A percentile compares a stretch with the other conserved stretches of the same genome.
phyloP scores from a whole-genome alignment of 805 yeast genomes.

The Barnettozyma botsteinii region DNA sequence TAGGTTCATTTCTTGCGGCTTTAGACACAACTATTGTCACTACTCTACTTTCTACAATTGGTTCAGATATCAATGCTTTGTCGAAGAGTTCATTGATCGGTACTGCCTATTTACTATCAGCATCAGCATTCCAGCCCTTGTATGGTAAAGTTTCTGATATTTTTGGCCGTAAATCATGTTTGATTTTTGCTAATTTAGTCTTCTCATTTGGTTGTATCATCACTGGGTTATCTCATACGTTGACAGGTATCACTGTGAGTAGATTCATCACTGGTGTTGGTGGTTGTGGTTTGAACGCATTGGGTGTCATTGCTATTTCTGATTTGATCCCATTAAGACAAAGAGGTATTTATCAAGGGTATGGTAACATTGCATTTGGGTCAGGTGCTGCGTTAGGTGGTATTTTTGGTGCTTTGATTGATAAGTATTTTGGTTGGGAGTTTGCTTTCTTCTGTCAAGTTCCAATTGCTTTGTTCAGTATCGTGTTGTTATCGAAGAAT shows the following conservation, averaged over 20 bases:
- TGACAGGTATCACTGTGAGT: conserved; percentile 37
- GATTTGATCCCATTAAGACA: conserved; percentile 73
- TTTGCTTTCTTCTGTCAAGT: conserved; percentile 49
- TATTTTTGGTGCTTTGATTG: conserved; percentile 49
- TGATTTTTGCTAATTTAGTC: conserved; percentile 32
- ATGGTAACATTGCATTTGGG: conserved; percentile 68
- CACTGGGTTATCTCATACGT: conserved; percentile 27
- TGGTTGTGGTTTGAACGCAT: conserved; percentile 76
- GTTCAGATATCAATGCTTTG: conserved; percentile 58
- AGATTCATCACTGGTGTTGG: conserved; percentile 76
- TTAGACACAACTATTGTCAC: conserved; percentile 61
- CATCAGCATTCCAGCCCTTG: conserved; percentile 63
- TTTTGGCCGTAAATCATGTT: conserved; percentile 48
- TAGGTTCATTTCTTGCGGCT: conserved; percentile 50
- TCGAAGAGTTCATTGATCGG: conserved; percentile 64
- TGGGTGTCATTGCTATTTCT: conserved; percentile 65
- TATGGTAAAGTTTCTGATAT: conserved; percentile 61
- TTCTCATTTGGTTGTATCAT: conserved; percentile 42
- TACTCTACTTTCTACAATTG: conserved; percentile 55
- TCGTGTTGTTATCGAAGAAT: conserved; percentile 30
- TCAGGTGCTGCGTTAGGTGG: conserved; percentile 74
- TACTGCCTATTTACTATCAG: conserved; percentile 54
- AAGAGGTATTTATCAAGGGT: conserved; percentile 75
- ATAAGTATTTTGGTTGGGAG: conserved; percentile 59
- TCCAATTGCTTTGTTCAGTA: conserved; percentile 43